Evolutionary conservation across 345 rosid genomes (phyloP), one percentile per base, ranked within the genome.

Genomic region (Syzygium grande): DNA sequence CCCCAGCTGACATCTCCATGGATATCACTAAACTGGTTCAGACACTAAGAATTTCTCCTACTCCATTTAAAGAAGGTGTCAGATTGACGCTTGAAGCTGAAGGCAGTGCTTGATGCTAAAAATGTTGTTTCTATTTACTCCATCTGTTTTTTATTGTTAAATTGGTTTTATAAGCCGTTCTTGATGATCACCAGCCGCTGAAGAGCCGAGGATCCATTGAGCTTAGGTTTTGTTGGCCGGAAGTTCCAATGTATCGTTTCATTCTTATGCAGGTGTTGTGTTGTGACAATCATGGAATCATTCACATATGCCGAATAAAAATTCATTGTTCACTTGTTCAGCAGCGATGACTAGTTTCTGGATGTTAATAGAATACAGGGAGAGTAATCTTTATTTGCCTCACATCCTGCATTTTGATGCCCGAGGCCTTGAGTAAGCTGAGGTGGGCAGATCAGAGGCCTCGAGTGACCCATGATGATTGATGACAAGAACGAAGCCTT

Each of bases 1-100:
- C 98, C 61, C 99, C 99, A 25, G 93, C 98, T 79, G 99, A 96
- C 88, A 97, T 96, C 89, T 95, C 98, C 27, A 96, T 97, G 98
- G 97, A 96, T 87, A 92, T 95, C 86, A 92, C 93, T 29, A 96
- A 93, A 84, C 91, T 97, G 91, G 90, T 95, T 90, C 92, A 92
- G 86, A 89, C 91, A 3, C 91, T 94, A 55, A 59, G 90, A 27
- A 49, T 97, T 52, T 87, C 88, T 65, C 98, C 98, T 51, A 92
- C 95, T 85, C 49, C 92, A 87, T 97, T 92, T 89, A 89, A 84
- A 90, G 97, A 96, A 1, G 97, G 98, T 68, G 97, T 93, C 87
- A 93, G 89, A 88, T 61, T 91, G 92, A 97, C 97, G 11, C 96
- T 96, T 9, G 92, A 87, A 86, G 88, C 85, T 90, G 90, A 94